A percentile compares a stretch with the other conserved stretches of the same genome.
Evolutionary conservation across 2,329 filamentous ascomycete species (phyloP).

Genomic region (Aspergillus niger): DNA sequence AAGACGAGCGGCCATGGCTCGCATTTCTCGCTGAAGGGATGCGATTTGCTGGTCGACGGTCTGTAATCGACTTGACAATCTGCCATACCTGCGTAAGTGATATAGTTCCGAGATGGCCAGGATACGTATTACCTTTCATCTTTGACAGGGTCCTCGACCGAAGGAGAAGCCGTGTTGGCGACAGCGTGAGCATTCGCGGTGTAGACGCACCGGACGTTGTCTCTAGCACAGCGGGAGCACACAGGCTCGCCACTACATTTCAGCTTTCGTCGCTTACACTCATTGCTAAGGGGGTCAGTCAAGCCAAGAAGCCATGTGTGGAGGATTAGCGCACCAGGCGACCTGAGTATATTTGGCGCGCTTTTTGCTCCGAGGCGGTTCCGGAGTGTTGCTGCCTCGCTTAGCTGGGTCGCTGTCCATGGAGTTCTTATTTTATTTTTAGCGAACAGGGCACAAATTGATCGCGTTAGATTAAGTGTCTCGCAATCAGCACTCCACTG

Average conservation of each 20-base stretch:
- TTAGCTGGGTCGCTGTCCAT: conserved; percentile 13
- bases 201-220: conserved; percentile 67
- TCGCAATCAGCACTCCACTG: background rate
- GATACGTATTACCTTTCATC: conserved; percentile 21
- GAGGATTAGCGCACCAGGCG: conserved; percentile 31
- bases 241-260: conserved; percentile 72
- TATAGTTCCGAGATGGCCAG: background rate
- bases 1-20: conserved; percentile 32
- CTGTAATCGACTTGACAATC: conserved; percentile 23
- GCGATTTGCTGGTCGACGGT: conserved; percentile 33
- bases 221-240: conserved; percentile 63
- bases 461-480: background rate
- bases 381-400: conserved; percentile 16
- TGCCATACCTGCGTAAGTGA: background rate
- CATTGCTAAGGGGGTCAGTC: conserved; percentile 54
- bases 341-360: conserved; percentile 40
- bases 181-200: conserved; percentile 59
- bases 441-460: background rate
- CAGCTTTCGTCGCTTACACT: conserved; percentile 74
- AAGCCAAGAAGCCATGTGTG: background rate
- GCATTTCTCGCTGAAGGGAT: conserved; percentile 32
- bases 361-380: conserved; percentile 30
- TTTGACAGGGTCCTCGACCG: conserved; percentile 14
- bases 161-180: background rate
- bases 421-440: background rate